Evolutionary conservation across 2,329 filamentous ascomycete genomes (phyloP).

Genomic region (Xylaria sp.): DNA sequence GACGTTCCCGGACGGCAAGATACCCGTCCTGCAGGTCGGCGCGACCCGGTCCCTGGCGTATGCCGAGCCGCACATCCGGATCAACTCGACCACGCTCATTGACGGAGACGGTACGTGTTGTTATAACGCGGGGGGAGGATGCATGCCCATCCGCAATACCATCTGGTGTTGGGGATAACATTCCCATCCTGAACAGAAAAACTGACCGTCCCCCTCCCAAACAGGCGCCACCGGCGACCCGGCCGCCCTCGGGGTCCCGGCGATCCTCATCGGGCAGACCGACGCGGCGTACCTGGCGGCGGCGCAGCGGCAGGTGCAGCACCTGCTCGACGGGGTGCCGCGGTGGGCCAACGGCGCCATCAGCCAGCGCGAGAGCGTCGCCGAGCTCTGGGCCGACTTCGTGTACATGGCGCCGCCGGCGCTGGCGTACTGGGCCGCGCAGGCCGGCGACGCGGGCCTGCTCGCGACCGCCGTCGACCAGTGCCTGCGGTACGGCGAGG

Average conservation of each 20-base stretch:
- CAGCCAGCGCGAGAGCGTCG: slow-evolving; percentile 46
- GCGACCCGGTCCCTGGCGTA: slow-evolving; percentile 29
- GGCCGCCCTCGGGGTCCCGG: slow-evolving; percentile 47
- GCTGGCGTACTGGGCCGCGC: slow-evolving; percentile 49
- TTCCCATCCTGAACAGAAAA: neutral
- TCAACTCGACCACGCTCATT: slow-evolving; percentile 27
- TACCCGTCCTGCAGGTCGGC: slow-evolving; percentile 38
- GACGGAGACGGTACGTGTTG: slow-evolving; percentile 27
- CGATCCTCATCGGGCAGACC: slow-evolving; percentile 45
- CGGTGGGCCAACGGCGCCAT: slow-evolving; percentile 50
- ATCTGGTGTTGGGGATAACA: too few relatives aligned
- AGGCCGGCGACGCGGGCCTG: slow-evolving; percentile 38
- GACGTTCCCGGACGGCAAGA: slow-evolving; percentile 40
- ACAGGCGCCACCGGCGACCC: slow-evolving; percentile 46
- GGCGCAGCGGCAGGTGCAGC: slow-evolving; percentile 43
- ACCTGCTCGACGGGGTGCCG: slow-evolving; percentile 43
- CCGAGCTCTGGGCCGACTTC: slow-evolving; percentile 53
- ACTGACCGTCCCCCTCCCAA: slow-evolving; percentile 2
- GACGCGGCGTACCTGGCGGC: slow-evolving; percentile 39
- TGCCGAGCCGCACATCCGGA: slow-evolving; percentile 28
- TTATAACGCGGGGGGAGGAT: neutral
- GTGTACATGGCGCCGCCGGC: slow-evolving; percentile 54
- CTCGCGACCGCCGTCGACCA: slow-evolving; percentile 44
- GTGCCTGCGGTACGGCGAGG: slow-evolving; percentile 44
- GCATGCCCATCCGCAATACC: neutral